These are phyloP conservation scores for Leucosporidium scottii DNA, from an alignment of 768 basidiomycete genomes.

Conservation along the genomic window DNA sequence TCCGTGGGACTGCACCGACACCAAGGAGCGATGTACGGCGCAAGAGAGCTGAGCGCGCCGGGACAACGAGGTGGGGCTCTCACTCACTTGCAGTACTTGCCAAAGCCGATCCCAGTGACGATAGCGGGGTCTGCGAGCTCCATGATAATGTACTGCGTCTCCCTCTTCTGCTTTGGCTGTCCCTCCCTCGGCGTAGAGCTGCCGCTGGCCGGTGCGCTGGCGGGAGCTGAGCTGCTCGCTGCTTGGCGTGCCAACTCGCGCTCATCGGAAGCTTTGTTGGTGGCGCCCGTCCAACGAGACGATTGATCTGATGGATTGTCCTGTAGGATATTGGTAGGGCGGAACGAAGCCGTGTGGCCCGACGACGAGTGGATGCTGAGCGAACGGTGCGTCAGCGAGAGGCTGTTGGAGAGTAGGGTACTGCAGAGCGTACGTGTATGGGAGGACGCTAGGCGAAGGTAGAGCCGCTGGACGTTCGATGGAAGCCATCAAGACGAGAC, in stretches of 20 bases:
- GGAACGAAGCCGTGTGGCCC: slow-evolving; percentile 7
- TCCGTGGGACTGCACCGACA: no score
- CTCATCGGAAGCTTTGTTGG: slow-evolving; percentile 11
- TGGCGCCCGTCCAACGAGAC: slow-evolving; percentile 21
- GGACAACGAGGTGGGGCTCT: no score
- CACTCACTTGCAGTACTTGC: slow-evolving; percentile 24
- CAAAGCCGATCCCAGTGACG: slow-evolving; percentile 17
- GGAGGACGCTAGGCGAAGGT: background rate
- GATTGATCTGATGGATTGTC: slow-evolving; percentile 8
- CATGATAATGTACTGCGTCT: slow-evolving; percentile 21
- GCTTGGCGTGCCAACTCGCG: background rate
- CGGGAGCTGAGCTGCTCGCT: background rate
- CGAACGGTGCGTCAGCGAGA: background rate
- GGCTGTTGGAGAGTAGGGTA: background rate
- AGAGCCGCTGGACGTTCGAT: background rate
- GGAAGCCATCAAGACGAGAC: background rate
- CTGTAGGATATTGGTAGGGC: slow-evolving; percentile 7
- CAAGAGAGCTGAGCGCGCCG: background rate
- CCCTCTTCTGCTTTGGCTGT: background rate
- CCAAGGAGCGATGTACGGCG: background rate
- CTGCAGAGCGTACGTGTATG: background rate
- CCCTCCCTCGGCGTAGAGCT: background rate
- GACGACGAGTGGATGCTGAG: slow-evolving; percentile 1
- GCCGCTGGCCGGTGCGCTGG: background rate
- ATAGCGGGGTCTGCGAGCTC: slow-evolving; percentile 15